These are phyloP conservation scores for Castanopsis chinensis DNA, from an alignment of 306 rosid genomes.

Conservation along the genomic window DNA sequence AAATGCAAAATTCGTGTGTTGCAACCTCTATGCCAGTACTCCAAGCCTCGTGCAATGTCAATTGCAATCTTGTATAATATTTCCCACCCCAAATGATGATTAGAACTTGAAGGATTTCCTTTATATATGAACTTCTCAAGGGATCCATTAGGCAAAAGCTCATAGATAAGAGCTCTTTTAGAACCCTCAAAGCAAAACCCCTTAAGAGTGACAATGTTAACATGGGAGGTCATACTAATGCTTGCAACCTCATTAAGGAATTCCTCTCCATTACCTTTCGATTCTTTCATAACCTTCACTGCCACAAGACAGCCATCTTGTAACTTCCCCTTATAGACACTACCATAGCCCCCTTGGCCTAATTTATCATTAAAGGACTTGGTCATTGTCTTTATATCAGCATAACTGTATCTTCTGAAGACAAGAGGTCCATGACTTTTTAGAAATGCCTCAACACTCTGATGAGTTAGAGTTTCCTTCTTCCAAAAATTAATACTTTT, in stretches of 20 bases:
- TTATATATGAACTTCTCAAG: neutral
- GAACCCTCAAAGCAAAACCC: neutral
- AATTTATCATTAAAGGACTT: too few relatives aligned
- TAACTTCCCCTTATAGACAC: too few relatives aligned
- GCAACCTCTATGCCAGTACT: neutral
- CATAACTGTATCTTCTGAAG: conserved; percentile 5
- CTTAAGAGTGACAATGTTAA: neutral
- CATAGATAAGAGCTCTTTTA: neutral
- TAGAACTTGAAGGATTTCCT: neutral
- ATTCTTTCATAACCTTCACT: too few relatives aligned
- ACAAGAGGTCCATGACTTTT: neutral
- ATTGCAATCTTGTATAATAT: neutral
- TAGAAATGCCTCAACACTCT: too few relatives aligned
- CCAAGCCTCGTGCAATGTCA: conserved; percentile 8
- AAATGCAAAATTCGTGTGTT: conserved; percentile 6
- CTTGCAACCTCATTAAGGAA: neutral
- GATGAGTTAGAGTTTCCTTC: too few relatives aligned
- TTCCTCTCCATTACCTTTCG: too few relatives aligned
- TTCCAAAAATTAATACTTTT: too few relatives aligned
- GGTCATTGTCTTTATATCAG: conserved; percentile 13
- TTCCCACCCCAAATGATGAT: neutral
- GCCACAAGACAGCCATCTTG: too few relatives aligned
- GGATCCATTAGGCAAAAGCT: conserved; percentile 17
- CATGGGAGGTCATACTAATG: neutral
- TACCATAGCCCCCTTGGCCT: too few relatives aligned